A percentile compares a stretch with the other conserved stretches of the same genome.
Conservation (phyloP, 176 grass and related monocot species). For the Pontederia paniculata region DNA sequence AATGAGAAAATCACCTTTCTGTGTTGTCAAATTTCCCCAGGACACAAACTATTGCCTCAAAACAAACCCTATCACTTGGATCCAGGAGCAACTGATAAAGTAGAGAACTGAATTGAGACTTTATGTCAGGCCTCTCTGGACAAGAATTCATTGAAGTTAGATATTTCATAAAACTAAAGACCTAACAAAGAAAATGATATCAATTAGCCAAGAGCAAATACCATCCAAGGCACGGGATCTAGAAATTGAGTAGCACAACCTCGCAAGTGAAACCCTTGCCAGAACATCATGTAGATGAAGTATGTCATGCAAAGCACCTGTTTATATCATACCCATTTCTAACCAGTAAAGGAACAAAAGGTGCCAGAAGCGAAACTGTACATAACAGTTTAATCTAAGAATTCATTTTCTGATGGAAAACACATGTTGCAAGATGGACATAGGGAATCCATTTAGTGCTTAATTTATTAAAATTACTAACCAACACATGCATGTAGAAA, state of each 20-base stretch:
- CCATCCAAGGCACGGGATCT: conserved; percentile 85
- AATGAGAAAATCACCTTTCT: conserved; percentile 48
- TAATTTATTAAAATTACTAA: too few relatives aligned
- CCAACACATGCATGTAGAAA: too few relatives aligned
- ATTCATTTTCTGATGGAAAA: too few relatives aligned
- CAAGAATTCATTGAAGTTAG: conserved; percentile 11
- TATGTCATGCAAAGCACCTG: conserved; percentile 94
- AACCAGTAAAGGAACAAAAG: background rate
- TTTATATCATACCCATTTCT: conserved; percentile 27
- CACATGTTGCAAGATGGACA: too few relatives aligned
- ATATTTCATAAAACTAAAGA: background rate
- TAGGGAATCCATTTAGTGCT: too few relatives aligned
- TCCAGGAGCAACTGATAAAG: conserved; percentile 98
- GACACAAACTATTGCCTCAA: conserved; percentile 95
- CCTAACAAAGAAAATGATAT: background rate
- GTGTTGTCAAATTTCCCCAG: conserved; percentile 92
- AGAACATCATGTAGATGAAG: conserved; percentile 99
- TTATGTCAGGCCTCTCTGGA: conserved; percentile 93
- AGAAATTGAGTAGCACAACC: conserved; percentile 78
- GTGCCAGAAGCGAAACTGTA: background rate
- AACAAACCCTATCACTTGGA: conserved; percentile 98
- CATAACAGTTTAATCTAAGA: too few relatives aligned
- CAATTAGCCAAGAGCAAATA: conserved; percentile 31
- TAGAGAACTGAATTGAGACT: conserved; percentile 80
- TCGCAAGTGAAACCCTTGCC: conserved; percentile 94